phyloP scores from a whole-genome alignment of 202 grass and related monocot genomes.

The Zizania palustris region DNA sequence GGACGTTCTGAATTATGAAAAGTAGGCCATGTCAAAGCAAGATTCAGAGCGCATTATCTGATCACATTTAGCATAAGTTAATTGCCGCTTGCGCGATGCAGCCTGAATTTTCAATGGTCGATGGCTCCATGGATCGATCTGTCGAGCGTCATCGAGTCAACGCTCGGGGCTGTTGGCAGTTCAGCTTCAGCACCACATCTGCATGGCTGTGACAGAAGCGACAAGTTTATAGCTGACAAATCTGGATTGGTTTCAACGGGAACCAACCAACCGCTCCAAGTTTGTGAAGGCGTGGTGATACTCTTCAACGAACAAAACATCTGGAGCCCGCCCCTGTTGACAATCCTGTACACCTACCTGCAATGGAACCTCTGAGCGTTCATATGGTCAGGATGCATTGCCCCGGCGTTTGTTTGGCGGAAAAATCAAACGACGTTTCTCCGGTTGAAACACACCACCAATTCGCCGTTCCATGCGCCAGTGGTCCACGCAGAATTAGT shows the following conservation, averaged over 20 bases:
- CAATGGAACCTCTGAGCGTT: not conserved
- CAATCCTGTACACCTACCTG: not conserved
- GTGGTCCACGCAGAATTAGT: not conserved
- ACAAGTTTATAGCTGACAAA: not conserved
- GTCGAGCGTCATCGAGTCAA: not conserved
- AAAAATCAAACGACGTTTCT: not conserved
- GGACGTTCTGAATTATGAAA: not conserved
- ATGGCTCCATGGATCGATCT: not conserved
- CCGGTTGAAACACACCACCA: not conserved
- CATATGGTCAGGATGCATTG: not conserved
- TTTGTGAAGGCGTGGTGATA: slow-evolving; percentile 10
- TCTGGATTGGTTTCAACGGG: not conserved
- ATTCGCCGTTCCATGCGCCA: not conserved
- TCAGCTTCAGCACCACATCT: not conserved
- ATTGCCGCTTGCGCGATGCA: slow-evolving; percentile 1
- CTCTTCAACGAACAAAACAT: not conserved
- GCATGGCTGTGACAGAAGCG: not conserved
- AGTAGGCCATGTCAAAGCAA: not conserved
- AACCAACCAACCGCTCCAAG: not conserved
- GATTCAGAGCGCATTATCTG: too few species aligned
- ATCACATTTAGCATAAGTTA: too few species aligned
- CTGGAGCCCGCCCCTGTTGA: not conserved
- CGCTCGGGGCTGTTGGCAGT: not conserved
- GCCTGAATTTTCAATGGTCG: not conserved
- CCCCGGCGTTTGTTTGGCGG: not conserved